Evolutionary conservation across 139 green algal genomes (phyloP), one percentile per base, ranked within the genome.

Genomic region (Tetradesmus lagerheimii): DNA sequence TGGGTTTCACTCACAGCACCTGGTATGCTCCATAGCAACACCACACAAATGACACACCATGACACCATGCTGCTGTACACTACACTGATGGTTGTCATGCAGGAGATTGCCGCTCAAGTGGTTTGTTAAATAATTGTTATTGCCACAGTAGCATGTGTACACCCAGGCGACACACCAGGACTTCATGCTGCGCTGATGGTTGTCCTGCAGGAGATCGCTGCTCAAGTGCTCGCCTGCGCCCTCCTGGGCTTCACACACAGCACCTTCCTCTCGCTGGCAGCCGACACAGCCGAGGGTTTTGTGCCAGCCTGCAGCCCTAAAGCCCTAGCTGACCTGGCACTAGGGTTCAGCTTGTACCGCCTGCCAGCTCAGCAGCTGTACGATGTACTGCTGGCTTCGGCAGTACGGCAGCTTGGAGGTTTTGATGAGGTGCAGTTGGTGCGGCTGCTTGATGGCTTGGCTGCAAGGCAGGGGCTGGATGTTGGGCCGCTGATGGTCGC

Each of bases 1-100:
- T 89, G 29, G 84, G 84, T 15, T 82, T 67, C 39, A 80, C 35
- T 38, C 64, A 89, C 84, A 81, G 53, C 84, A 89, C 64, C 23
- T 67, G n/a, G n/a, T n/a, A n/a, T n/a, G n/a, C n/a, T n/a, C n/a
- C n/a, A n/a, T n/a, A n/a, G n/a, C n/a, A n/a, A n/a, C n/a, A n/a
- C n/a, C n/a, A n/a, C n/a, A n/a, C n/a, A n/a, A n/a, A n/a, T n/a
- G n/a, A n/a, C n/a, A n/a, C n/a, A n/a, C n/a, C n/a, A n/a, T n/a
- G n/a, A n/a, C n/a, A n/a, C n/a, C n/a, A n/a, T 64, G 25, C 27
- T 84, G 41, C 38, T n/a, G n/a, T n/a, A n/a, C n/a, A n/a, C n/a
- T n/a, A n/a, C n/a, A 9, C 23, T 20, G 20, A 5, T 12, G 5
- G n/a, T 3, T 0, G 1, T 50, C 29, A 8, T 34, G 43, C 84